phyloP scores from a whole-genome alignment of 2,329 filamentous ascomycete species.

The Stemphylium lycopersici region DNA sequence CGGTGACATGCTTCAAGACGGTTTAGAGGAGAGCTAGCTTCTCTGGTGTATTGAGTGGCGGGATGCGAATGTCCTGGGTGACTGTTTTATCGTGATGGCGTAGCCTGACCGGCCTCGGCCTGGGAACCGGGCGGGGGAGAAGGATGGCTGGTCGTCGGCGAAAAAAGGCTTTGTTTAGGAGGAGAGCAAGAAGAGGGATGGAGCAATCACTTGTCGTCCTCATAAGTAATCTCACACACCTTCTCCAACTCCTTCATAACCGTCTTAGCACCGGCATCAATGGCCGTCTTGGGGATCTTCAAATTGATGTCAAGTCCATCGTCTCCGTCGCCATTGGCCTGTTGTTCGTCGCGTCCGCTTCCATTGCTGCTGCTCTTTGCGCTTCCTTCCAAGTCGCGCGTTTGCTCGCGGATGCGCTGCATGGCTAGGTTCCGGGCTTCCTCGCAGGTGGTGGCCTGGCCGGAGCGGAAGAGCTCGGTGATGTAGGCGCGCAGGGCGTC shows the following conservation, averaged over 20 bases:
- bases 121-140: too few relatives aligned
- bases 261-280: constrained; percentile 58
- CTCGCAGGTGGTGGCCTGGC: constrained; percentile 62
- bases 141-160: too few relatives aligned
- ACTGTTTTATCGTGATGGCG: too few relatives aligned
- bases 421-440: constrained; percentile 62
- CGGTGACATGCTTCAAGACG: too few relatives aligned
- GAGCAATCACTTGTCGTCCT: constrained; percentile 22
- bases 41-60: too few relatives aligned
- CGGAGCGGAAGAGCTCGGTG: constrained; percentile 62
- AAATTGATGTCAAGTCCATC: constrained; percentile 50
- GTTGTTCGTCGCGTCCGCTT: neutral
- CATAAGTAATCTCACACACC: constrained; percentile 51
- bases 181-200: neutral
- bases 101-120: too few relatives aligned
- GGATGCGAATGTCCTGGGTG: too few relatives aligned
- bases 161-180: neutral
- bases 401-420: constrained; percentile 41
- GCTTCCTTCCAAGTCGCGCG: constrained; percentile 21
- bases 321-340: constrained; percentile 24
- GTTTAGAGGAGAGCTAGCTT: too few relatives aligned
- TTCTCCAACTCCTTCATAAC: constrained; percentile 60
- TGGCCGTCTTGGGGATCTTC: constrained; percentile 56
- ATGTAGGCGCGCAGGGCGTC: constrained; percentile 61
- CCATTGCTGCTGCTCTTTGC: constrained; percentile 38